phyloP scores from a whole-genome alignment of 164 flowering plant species.

The Tetrastigma voinierianum region DNA sequence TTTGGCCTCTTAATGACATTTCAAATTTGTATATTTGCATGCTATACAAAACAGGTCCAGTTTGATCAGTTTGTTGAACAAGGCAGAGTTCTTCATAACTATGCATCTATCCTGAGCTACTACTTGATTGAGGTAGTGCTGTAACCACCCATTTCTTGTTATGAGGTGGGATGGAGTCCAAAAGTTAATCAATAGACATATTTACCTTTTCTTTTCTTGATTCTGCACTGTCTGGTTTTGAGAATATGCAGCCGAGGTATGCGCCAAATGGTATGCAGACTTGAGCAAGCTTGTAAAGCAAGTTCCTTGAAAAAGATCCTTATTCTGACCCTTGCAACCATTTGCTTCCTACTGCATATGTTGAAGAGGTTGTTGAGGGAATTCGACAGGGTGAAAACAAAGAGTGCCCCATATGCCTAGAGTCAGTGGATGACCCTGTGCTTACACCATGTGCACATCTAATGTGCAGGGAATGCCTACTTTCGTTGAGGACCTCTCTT shows the following conservation, averaged over 20 bases:
- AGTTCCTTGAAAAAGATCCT: constrained; percentile 46
- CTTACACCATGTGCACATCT: constrained; percentile 79
- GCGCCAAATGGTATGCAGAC: constrained; percentile 55
- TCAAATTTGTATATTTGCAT: not conserved
- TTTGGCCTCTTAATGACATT: not conserved
- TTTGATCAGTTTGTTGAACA: constrained; percentile 86
- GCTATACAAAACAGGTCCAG: constrained; percentile 50
- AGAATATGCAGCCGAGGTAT: constrained; percentile 55
- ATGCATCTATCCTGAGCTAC: constrained; percentile 75
- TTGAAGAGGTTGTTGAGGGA: constrained; percentile 77
- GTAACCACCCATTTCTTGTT: constrained; percentile 88
- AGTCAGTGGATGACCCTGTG: constrained; percentile 73
- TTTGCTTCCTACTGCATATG: constrained; percentile 49
- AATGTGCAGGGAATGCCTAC: constrained; percentile 85
- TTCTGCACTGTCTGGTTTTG: constrained; percentile 5
- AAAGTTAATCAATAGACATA: not conserved
- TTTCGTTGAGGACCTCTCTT: constrained; percentile 60
- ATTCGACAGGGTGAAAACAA: constrained; percentile 49
- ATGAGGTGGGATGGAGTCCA: constrained; percentile 48
- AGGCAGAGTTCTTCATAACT: constrained; percentile 83
- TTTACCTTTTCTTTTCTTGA: not conserved
- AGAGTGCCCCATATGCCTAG: constrained; percentile 86
- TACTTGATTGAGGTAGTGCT: constrained; percentile 76
- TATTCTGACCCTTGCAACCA: constrained; percentile 17
- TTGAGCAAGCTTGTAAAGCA: constrained; percentile 52